Evolutionary conservation across 805 yeast species (phyloP).

Genomic region (Groenewaldozyma tartarivorans): DNA sequence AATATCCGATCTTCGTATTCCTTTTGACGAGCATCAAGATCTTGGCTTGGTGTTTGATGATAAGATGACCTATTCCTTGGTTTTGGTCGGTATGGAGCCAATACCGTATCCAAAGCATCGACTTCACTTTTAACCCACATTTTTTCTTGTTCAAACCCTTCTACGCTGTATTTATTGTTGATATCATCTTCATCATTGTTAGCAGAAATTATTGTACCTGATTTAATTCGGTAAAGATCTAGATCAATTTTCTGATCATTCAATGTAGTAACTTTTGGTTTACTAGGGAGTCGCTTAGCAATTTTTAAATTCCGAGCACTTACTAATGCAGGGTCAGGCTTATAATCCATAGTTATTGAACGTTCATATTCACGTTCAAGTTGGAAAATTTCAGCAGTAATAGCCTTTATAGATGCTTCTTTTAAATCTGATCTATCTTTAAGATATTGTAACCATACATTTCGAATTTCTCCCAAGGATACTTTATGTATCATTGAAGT

Average conservation of each 20-base stretch:
- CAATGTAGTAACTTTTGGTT: constrained; percentile 15
- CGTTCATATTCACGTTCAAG: constrained; percentile 20
- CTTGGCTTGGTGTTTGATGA: constrained; percentile 12
- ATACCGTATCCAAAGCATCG: no score
- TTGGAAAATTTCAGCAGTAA: constrained; percentile 16
- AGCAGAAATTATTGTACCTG: constrained; percentile 4
- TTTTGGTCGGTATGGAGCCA: no score
- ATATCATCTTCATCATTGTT: constrained; percentile 14
- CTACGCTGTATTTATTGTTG: constrained; percentile 2
- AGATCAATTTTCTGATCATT: constrained; percentile 13
- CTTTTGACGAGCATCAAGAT: constrained; percentile 6
- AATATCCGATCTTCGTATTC: not conserved
- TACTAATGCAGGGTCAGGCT: constrained; percentile 13
- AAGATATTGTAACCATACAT: constrained; percentile 25
- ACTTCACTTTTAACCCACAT: no score
- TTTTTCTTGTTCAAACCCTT: no score
- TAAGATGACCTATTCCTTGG: constrained; percentile 15
- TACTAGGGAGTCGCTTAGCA: constrained; percentile 15
- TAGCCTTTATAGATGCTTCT: constrained; percentile 15
- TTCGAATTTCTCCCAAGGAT: constrained; percentile 17
- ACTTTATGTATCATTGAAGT: constrained; percentile 12
- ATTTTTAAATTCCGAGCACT: constrained; percentile 21
- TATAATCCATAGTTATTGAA: constrained; percentile 3
- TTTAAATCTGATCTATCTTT: constrained; percentile 20
- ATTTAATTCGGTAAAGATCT: constrained; percentile 11